These are phyloP conservation scores for Chrysoporthe austroafricana DNA, from an alignment of 2,329 filamentous ascomycete genomes.

Conservation along the genomic window DNA sequence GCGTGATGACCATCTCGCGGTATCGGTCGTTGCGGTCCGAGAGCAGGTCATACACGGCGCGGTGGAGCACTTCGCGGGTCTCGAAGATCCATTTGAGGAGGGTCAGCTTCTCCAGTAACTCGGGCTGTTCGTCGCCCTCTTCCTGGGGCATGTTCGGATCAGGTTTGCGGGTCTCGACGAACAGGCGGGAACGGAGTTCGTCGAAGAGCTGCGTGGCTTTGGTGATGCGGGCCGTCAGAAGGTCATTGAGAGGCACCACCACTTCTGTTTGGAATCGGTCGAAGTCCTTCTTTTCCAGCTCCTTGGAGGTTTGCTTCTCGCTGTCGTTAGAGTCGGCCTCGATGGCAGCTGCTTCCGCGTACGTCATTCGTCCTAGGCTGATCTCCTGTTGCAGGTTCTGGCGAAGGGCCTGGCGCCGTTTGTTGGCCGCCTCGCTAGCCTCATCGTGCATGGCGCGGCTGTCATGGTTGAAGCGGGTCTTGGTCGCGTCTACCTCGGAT, in stretches of 20 bases:
- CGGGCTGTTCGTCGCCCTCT: constrained; percentile 92
- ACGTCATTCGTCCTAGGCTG: constrained; percentile 75
- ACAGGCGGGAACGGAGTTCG: constrained; percentile 72
- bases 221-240: constrained; percentile 75
- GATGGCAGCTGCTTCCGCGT: constrained; percentile 79
- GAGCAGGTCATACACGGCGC: constrained; percentile 82
- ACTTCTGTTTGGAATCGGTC: constrained; percentile 83
- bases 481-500: constrained; percentile 70
- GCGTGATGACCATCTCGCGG: constrained; percentile 78
- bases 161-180: constrained; percentile 68
- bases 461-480: constrained; percentile 61
- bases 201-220: constrained; percentile 79
- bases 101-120: constrained; percentile 91
- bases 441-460: constrained; percentile 64
- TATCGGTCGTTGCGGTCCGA: constrained; percentile 86
- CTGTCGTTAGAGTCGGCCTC: constrained; percentile 74
- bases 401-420: constrained; percentile 67
- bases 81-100: constrained; percentile 98
- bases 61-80: constrained; percentile 83
- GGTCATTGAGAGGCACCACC: constrained; percentile 79
- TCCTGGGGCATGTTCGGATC: constrained; percentile 86
- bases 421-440: constrained; percentile 51
- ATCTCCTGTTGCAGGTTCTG: constrained; percentile 80
- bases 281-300: constrained; percentile 78
- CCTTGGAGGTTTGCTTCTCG: constrained; percentile 72